Evolutionary conservation across 1,139 yeast species (phyloP), one percentile per base, ranked within the genome.

Genomic region (Yamadazyma jaroonii): DNA sequence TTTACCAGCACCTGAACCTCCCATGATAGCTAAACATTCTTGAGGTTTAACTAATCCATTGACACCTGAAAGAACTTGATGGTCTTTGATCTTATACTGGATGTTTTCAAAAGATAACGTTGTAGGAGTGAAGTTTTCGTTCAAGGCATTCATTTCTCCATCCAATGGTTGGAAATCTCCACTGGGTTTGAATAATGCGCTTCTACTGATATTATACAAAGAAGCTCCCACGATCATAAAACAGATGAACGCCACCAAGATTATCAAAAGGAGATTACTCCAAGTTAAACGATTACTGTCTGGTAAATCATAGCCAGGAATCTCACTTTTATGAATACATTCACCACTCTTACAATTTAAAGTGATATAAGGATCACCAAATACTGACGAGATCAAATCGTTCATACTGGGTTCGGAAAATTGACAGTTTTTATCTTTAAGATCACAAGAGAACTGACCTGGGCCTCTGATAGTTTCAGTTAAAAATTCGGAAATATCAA

Each of bases 1-100:
- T 56, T 92, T 92, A 41, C 98, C 98, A 9, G 97, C 97, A 36
- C 98, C 98, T 0, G 97, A 89, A 3, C 97, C 97, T 31, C 98
- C 98, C 95, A 92, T 87, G 27, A 92, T 89, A 0, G 98, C 97
- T 57, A 90, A 59, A 46, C 95, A 84, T 57, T 90, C 90, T 29
- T 96, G 84, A 2, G 97, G 95, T 37, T 77, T 77, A 2, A 84
- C 96, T 12, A 78, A 50, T 7, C 98, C 98, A 51, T 77, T 81
- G 1, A 85, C 72, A 26, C 72, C 68, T 15, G 74, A 71, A 46
- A 92, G 69, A 6, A 92, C 81, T 25, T 50, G 53, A 12, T 51
- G 49, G 25, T 67, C 64, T n/a, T 54, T 55, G 5, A 87, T 83
- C 1, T 67, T 57, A 56, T 92, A 92, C 3, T 75, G 62, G 14